Base-by-base conservation (phyloP, 2,329 filamentous ascomycete genomes). In the Colletotrichum sp. region DNA sequence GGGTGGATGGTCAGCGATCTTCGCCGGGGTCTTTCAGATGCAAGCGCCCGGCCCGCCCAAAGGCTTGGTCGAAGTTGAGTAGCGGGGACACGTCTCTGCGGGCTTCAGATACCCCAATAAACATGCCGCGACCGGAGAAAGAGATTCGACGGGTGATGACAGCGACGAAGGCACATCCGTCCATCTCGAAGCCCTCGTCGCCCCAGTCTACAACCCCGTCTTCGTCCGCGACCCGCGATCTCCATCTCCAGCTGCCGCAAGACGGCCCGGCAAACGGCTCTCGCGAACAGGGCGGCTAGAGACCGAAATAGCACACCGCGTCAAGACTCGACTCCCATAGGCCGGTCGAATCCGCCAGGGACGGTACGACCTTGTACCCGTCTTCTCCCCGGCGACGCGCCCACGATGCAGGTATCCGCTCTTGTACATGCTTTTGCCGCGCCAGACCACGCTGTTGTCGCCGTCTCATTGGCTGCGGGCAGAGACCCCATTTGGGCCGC, bases 401-500 rank as follows among this genome's bases (percentile, higher is more conserved):
- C 71, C 34, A 75, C 24, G 71, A 66, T 75, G 71, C 71, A 66
- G 55, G 74, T 70, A 60, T 36, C 74, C 74, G 61, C 71, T 66
- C 48, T 70, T 66, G 65, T 66, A 70, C 70, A 64, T 73, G 65
- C 65, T 65, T 65, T 70, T 76, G 80, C 78, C 79, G 77, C 75
- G 68, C 75, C 72, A 76, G 66, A 15, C 32, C 15, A 65, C 24
- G 73, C 32, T 13, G 28, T 18, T 15, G 13, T 34, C n/a, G 56
- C 10, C 8, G 8, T 60, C 15, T 60, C 62, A 75, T 75, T 75
- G 73, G 73, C n/a, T 34, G 32, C 8, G n/a, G 56, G 24, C 16
- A 24, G 28, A 24, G 16, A n/a, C 58, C 28, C 43, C 64, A 69
- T 68, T n/a, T 73, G 32, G 72, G 73, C 58, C 70, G 64, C 70